These are phyloP conservation scores for Beauveria varroae DNA, from an alignment of 2,329 filamentous ascomycete species.

Conservation along the genomic window DNA sequence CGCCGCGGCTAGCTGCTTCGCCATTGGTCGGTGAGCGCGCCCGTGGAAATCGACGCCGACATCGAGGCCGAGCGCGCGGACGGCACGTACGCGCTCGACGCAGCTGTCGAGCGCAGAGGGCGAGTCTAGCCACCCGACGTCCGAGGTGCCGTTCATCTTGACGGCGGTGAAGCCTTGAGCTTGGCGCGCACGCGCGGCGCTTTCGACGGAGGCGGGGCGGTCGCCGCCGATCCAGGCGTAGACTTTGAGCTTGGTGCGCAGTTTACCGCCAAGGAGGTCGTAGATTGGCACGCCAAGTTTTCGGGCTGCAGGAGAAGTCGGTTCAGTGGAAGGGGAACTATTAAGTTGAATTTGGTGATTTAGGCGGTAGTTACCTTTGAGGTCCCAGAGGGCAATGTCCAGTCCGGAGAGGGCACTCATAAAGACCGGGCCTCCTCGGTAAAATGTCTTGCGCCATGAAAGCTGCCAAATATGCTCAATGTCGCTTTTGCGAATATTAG, in stretches of 20 bases:
- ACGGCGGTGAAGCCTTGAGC: slow-evolving; percentile 58
- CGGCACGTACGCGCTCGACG: slow-evolving; percentile 59
- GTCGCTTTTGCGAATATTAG: slow-evolving; percentile 38
- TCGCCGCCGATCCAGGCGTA: slow-evolving; percentile 78
- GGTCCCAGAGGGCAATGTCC: slow-evolving; percentile 74
- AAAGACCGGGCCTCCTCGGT: slow-evolving; percentile 70
- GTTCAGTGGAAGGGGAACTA: too few relatives aligned
- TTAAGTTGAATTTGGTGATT: too few relatives aligned
- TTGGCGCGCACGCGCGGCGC: slow-evolving; percentile 50
- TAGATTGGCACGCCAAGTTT: slow-evolving; percentile 59
- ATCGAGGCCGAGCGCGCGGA: slow-evolving; percentile 64
- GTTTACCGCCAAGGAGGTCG: slow-evolving; percentile 66
- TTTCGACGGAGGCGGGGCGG: slow-evolving; percentile 57
- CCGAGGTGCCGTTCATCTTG: slow-evolving; percentile 76
- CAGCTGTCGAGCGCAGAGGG: slow-evolving; percentile 54
- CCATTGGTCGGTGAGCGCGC: slow-evolving; percentile 72
- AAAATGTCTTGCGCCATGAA: slow-evolving; percentile 64
- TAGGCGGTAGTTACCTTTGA: slow-evolving; percentile 43
- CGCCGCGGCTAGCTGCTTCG: slow-evolving; percentile 61
- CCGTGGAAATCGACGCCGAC: slow-evolving; percentile 74
- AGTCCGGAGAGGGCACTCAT: slow-evolving; percentile 73
- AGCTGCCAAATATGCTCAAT: slow-evolving; percentile 78
- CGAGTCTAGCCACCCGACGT: slow-evolving; percentile 69
- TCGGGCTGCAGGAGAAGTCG: slow-evolving; percentile 24
- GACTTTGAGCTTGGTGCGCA: slow-evolving; percentile 61